These are phyloP conservation scores for Rhizopogon sp. DNA, from an alignment of 768 basidiomycete genomes.

Conservation along the genomic window DNA sequence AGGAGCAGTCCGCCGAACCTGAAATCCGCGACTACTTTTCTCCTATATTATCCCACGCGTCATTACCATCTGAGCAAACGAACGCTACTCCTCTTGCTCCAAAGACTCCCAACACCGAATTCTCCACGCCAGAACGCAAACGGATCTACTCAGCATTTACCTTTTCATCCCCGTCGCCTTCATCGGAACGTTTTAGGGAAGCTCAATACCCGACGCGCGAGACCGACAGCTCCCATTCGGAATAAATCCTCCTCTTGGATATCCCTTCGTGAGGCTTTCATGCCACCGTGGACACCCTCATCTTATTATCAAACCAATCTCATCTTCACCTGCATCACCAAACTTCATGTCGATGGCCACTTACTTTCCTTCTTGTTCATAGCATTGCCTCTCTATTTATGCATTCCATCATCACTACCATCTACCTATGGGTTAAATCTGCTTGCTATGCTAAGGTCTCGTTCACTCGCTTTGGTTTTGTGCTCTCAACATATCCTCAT, in stretches of 20 bases:
- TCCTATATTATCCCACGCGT: constrained; percentile 10
- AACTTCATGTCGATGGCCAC: neutral
- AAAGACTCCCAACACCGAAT: constrained; percentile 27
- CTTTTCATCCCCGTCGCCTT: constrained; percentile 68
- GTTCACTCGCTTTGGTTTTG: constrained; percentile 24
- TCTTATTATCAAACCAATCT: neutral
- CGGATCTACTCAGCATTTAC: constrained; percentile 72
- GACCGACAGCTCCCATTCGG: constrained; percentile 13
- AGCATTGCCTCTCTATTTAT: constrained; percentile 29
- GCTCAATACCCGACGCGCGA: constrained; percentile 27
- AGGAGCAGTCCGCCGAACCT: constrained; percentile 56
- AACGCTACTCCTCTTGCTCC: constrained; percentile 23
- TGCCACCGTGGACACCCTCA: neutral
- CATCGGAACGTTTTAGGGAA: constrained; percentile 49
- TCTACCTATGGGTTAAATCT: constrained; percentile 18
- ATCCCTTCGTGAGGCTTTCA: neutral
- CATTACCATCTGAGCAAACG: constrained; percentile 27
- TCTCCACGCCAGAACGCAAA: constrained; percentile 73
- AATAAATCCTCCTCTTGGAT: constrained; percentile 9
- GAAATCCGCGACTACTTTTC: constrained; percentile 52
- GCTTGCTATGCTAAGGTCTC: constrained; percentile 20
- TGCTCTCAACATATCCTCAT: constrained; percentile 17
- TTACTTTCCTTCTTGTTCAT: constrained; percentile 22
- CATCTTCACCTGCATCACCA: constrained; percentile 1
- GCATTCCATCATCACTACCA: constrained; percentile 21